These are phyloP conservation scores for Hypoxylon rickii DNA, from an alignment of 495 filamentous ascomycete species.

Conservation along the genomic window DNA sequence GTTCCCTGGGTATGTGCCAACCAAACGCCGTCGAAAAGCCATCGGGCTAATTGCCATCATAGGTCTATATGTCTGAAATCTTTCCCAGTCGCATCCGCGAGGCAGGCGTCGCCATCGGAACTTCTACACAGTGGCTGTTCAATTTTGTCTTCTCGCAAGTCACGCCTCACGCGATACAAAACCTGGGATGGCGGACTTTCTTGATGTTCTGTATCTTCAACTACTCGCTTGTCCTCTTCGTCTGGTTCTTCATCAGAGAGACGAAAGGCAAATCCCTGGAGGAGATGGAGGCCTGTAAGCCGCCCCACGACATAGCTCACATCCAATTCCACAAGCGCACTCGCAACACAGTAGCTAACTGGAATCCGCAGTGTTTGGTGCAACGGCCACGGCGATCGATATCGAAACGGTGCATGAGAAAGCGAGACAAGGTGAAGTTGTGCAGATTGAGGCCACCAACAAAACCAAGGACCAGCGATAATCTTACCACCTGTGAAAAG, in stretches of 20 bases:
- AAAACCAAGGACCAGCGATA: not conserved
- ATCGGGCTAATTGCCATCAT: not conserved
- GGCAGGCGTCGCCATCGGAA: slow-evolving; percentile 45
- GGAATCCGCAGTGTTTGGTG: slow-evolving; percentile 26
- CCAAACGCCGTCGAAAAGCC: not conserved
- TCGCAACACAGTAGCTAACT: not conserved
- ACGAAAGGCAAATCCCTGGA: not conserved
- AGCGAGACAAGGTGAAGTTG: not conserved
- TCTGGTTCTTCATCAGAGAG: not conserved
- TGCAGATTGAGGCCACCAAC: not conserved
- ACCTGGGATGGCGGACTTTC: slow-evolving; percentile 13
- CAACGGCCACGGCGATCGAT: slow-evolving; percentile 21
- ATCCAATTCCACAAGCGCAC: not conserved
- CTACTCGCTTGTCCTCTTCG: not conserved
- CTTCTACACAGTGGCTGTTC: slow-evolving; percentile 15
- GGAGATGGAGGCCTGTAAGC: slow-evolving; percentile 30
- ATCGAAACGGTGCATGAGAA: slow-evolving; percentile 10
- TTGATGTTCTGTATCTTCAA: not conserved
- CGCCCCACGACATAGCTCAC: not conserved
- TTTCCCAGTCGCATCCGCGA: slow-evolving; percentile 58
- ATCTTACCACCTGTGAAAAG: too few relatives aligned
- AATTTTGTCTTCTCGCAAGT: slow-evolving; percentile 22
- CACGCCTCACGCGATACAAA: slow-evolving; percentile 10
- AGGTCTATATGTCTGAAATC: slow-evolving; percentile 56
- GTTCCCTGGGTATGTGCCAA: slow-evolving; percentile 45